Evolutionary conservation across 2,329 filamentous ascomycete species (phyloP).

Genomic region (Aspergillus oerlinghausenensis): DNA sequence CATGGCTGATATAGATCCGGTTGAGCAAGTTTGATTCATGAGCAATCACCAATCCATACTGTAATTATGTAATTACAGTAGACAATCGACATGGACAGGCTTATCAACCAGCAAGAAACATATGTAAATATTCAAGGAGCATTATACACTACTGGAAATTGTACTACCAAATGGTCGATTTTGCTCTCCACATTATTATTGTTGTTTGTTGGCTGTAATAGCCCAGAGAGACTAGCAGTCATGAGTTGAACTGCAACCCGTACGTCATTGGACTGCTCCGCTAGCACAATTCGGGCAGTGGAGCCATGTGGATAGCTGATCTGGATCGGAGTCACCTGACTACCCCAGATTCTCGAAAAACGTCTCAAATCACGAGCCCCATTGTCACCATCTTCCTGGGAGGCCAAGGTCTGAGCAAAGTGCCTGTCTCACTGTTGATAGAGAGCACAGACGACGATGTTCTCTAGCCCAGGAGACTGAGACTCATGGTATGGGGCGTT

Average conservation of each 20-base stretch:
- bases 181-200: too few relatives aligned
- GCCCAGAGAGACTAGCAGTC: too few relatives aligned
- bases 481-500: background rate
- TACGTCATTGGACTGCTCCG: background rate
- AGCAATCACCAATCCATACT: background rate
- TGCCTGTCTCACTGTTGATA: background rate
- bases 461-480: background rate
- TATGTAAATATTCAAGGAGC: background rate
- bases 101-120: background rate
- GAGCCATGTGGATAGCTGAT: background rate
- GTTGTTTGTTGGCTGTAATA: too few relatives aligned
- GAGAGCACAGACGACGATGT: background rate
- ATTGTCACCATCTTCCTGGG: background rate
- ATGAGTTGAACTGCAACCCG: too few relatives aligned
- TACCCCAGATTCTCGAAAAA: conserved; percentile 3
- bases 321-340: background rate
- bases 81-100: background rate
- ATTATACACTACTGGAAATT: too few relatives aligned
- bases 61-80: background rate
- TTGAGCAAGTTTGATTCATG: background rate
- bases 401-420: background rate
- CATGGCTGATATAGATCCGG: background rate
- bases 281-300: background rate
- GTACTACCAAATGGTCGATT: too few relatives aligned
- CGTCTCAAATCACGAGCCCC: background rate